Evolutionary conservation across 2,329 filamentous ascomycete genomes (phyloP).

Genomic region (Cladosporium cucumerinum): DNA sequence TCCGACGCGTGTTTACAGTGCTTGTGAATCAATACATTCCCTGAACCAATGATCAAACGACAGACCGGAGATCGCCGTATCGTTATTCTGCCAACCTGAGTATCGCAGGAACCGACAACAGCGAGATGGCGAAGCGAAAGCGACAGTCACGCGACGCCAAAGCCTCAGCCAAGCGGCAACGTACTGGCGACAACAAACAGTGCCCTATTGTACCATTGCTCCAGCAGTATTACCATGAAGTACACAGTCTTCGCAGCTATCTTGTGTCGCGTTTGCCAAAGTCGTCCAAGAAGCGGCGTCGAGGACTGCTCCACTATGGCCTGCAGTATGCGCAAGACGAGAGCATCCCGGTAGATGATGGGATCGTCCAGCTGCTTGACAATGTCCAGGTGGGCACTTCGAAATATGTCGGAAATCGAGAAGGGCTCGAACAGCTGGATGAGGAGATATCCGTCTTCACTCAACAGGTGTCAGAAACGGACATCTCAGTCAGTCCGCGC

Average conservation of each 20-base stretch:
- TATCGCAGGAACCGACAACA: not conserved
- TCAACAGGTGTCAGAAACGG: conserved; percentile 40
- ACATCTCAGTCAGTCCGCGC: conserved; percentile 20
- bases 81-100: not conserved
- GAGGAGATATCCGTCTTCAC: conserved; percentile 45
- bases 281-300: conserved; percentile 25
- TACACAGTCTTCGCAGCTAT: conserved; percentile 29
- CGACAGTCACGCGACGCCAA: not conserved
- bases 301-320: conserved; percentile 27
- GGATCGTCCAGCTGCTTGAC: conserved; percentile 62
- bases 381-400: conserved; percentile 61
- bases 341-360: conserved; percentile 18
- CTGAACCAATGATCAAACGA: not conserved
- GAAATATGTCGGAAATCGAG: conserved; percentile 44
- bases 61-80: not conserved
- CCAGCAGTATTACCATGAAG: conserved; percentile 26
- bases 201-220: conserved; percentile 22
- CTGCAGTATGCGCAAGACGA: not conserved
- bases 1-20: not conserved
- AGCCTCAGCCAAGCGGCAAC: not conserved
- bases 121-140: conserved; percentile 10
- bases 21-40: not conserved
- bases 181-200: not conserved
- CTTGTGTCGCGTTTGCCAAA: conserved; percentile 25
- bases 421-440: conserved; percentile 44